A percentile compares a stretch with the other conserved stretches of the same genome.
Conservation (phyloP, 2,329 filamentous ascomycete species). For the Fusarium sp. region DNA sequence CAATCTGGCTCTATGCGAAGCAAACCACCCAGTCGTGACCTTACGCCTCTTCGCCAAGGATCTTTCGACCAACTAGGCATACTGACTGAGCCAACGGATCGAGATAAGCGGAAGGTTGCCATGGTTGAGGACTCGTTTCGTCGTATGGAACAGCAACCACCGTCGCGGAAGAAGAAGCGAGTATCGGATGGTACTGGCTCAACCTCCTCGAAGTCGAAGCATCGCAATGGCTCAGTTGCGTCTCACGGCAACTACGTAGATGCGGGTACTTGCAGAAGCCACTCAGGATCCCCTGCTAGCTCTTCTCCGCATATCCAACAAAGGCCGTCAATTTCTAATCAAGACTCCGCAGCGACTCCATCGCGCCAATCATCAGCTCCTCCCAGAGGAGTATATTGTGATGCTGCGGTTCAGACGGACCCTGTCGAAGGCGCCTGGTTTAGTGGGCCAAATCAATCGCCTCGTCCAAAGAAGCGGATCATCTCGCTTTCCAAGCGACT, state of each 20-base stretch:
- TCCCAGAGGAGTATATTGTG: conserved; percentile 59
- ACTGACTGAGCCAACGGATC: conserved; percentile 72
- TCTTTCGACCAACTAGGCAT: conserved; percentile 70
- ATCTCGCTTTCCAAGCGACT: conserved; percentile 66
- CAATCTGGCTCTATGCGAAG: conserved; percentile 66
- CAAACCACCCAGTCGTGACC: conserved; percentile 75
- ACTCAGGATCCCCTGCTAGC: conserved; percentile 64
- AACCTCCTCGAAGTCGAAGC: conserved; percentile 55
- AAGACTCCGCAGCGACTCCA: conserved; percentile 42
- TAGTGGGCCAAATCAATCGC: conserved; percentile 52
- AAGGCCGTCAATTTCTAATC: conserved; percentile 46
- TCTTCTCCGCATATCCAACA: conserved; percentile 54
- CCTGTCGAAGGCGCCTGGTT: conserved; percentile 66
- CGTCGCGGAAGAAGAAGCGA: conserved; percentile 72
- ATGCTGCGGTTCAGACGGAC: conserved; percentile 67
- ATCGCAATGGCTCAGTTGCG: conserved; percentile 52
- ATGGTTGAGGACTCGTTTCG: conserved; percentile 74
- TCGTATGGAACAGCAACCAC: conserved; percentile 69
- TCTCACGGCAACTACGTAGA: conserved; percentile 61
- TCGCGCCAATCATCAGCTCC: conserved; percentile 56
- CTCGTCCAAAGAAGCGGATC: conserved; percentile 60
- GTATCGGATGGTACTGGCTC: conserved; percentile 63
- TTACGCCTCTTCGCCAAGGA: conserved; percentile 71
- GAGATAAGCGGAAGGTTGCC: conserved; percentile 74
- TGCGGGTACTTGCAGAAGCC: conserved; percentile 64